phyloP scores from a whole-genome alignment of 139 green algal species.

The Yamagishiella unicocca region DNA sequence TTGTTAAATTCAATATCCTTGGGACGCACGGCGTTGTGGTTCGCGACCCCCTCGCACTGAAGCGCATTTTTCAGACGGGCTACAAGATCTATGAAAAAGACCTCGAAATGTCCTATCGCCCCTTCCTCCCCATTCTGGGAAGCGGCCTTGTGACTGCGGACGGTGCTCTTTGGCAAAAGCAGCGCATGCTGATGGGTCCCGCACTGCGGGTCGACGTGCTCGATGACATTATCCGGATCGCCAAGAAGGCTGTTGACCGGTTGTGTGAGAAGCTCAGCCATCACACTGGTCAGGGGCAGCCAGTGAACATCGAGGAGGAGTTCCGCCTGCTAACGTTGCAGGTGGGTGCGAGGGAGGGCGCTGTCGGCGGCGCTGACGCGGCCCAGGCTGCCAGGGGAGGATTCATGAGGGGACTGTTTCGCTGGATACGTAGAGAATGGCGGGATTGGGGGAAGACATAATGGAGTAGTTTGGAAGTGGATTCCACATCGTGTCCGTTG shows the following conservation, averaged over 20 bases:
- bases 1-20: slow-evolving; percentile 79
- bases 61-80: slow-evolving; percentile 86
- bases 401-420: too few species aligned
- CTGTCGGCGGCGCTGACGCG: too few species aligned
- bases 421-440: too few species aligned
- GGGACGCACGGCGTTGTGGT: slow-evolving; percentile 78
- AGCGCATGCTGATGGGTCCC: slow-evolving; percentile 89
- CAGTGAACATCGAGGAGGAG: slow-evolving; percentile 91
- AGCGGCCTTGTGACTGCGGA: slow-evolving; percentile 94
- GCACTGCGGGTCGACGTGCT: slow-evolving; percentile 91
- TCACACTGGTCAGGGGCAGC: slow-evolving; percentile 60
- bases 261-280: slow-evolving; percentile 83
- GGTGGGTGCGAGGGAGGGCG: slow-evolving; percentile 31
- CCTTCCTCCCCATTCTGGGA: slow-evolving; percentile 95
- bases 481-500: too few species aligned
- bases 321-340: slow-evolving; percentile 94
- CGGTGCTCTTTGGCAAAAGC: slow-evolving; percentile 91
- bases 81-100: slow-evolving; percentile 90
- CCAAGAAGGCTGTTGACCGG: slow-evolving; percentile 76
- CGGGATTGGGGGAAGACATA: too few species aligned
- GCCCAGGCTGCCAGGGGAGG: too few species aligned
- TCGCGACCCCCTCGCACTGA: slow-evolving; percentile 75
- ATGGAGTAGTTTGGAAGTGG: too few species aligned
- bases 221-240: slow-evolving; percentile 89
- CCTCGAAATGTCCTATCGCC: slow-evolving; percentile 83